These are phyloP conservation scores for Beauveria brongniartii DNA, from an alignment of 2,329 filamentous ascomycete species.

Conservation along the genomic window DNA sequence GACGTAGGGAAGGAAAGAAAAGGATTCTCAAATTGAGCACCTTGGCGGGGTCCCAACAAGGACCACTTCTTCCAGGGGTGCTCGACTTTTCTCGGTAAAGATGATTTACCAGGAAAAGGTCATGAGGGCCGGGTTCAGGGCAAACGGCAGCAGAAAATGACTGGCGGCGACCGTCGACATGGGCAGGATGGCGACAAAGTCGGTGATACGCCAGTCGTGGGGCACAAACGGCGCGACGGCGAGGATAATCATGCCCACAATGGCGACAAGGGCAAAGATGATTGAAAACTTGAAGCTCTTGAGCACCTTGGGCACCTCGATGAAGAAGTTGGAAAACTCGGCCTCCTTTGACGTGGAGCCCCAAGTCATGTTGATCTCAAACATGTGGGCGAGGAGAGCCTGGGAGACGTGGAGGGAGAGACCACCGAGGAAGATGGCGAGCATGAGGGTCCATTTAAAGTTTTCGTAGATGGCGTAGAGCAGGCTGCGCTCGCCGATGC, in stretches of 20 bases:
- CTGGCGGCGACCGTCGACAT: slow-evolving; percentile 63
- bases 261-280: slow-evolving; percentile 49
- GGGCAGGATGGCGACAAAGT: slow-evolving; percentile 69
- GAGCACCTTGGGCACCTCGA: slow-evolving; percentile 58
- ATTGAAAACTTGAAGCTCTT: slow-evolving; percentile 72
- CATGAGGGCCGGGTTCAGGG: slow-evolving; percentile 72
- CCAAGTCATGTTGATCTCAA: slow-evolving; percentile 38
- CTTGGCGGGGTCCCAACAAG: not conserved
- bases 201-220: slow-evolving; percentile 55
- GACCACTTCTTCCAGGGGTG: not conserved
- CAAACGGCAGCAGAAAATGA: slow-evolving; percentile 64
- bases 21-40: not conserved
- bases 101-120: slow-evolving; percentile 61
- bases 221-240: slow-evolving; percentile 58
- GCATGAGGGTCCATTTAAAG: slow-evolving; percentile 52
- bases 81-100: not conserved
- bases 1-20: too few relatives aligned
- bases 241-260: slow-evolving; percentile 56
- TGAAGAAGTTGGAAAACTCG: slow-evolving; percentile 50
- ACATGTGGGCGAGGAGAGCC: slow-evolving; percentile 34
- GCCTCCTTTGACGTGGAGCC: slow-evolving; percentile 52
- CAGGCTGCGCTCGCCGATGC: slow-evolving; percentile 45
- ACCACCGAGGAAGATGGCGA: slow-evolving; percentile 39
- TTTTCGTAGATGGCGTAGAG: slow-evolving; percentile 35
- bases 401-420: slow-evolving; percentile 34